Evolutionary conservation across 225 moss, liverwort and hornwort species (phyloP).

Genomic region (Bryum argenteum): DNA sequence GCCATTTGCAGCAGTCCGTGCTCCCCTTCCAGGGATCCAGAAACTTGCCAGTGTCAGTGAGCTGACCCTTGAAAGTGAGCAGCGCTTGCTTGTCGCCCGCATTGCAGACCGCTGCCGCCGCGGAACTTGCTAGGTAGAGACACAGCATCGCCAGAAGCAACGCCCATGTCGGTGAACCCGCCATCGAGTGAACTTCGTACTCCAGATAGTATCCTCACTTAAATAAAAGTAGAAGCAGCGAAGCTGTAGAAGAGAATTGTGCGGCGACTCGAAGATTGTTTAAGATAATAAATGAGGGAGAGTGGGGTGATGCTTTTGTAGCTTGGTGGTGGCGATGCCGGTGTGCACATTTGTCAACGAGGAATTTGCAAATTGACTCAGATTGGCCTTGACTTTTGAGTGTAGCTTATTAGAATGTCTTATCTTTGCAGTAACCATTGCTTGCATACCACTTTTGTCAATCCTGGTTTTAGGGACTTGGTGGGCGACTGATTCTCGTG

Average conservation of each 20-base stretch:
- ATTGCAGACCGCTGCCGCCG: slow-evolving; percentile 26
- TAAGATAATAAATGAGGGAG: not conserved
- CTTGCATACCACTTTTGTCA: no score
- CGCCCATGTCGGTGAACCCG: not conserved
- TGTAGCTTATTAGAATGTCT: not conserved
- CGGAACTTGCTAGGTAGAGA: slow-evolving; percentile 6
- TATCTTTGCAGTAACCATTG: not conserved
- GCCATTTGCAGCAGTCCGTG: slow-evolving; percentile 41
- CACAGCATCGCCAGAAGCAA: slow-evolving; percentile 23
- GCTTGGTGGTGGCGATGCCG: not conserved
- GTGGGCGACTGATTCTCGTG: no score
- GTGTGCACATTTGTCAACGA: slow-evolving; percentile 1
- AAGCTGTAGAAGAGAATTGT: not conserved
- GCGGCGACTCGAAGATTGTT: not conserved
- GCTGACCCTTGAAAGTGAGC: slow-evolving; percentile 32
- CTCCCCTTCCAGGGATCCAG: slow-evolving; percentile 29
- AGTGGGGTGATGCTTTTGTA: slow-evolving; percentile 4
- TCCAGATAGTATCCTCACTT: no score
- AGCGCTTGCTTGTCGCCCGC: slow-evolving; percentile 33
- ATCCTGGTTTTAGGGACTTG: no score
- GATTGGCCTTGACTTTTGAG: slow-evolving; percentile 1
- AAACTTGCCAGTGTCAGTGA: slow-evolving; percentile 29
- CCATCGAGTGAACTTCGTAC: not conserved
- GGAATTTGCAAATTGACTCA: not conserved
- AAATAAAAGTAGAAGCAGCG: not conserved